Base-by-base conservation (phyloP, 2,329 filamentous ascomycete genomes). In the Macroventuria anomochaeta region DNA sequence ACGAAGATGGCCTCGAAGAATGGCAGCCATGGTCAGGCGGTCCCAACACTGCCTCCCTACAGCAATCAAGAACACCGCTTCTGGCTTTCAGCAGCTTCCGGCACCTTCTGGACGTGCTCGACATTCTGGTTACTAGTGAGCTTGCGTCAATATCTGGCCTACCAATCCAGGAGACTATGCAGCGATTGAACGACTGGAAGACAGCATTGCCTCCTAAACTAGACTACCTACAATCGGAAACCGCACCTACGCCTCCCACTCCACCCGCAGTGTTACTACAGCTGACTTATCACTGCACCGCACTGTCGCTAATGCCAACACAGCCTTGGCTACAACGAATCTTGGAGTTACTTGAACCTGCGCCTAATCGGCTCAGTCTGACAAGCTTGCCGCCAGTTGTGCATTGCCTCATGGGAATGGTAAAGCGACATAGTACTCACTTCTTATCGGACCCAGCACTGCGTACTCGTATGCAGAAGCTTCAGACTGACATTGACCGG, bases 1-100 rank as follows among this genome's bases (percentile, higher is more conserved):
- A 84, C 21, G 86, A 89, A 69, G 85, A 89, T 61, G 86, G 86
- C 1, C 75, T 88, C 17, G 88, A 91, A 64, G 88, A 91, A 74
- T 91, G 88, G 88, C 85, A 88, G 59, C 85, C 86, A 1, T 91
- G 88, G 88, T 79, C 80, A 15, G 83, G 85, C 21, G 78, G 79
- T 54, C 62, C 78, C 51, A 71, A 75, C 74, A 76, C 33, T 29
- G 41, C 51, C 26, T 47, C 52, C n/a, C 48, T 51, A 31, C 55
- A 59, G 31, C 56, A 58, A 26, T 59, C 62, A 36, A 61, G 65
- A 37, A 59, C 60, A 18, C 73, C 73, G 5, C 60, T 80, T 11
- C 75, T 80, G 37, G 74, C 77, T 5, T 65, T 82, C 18, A 85
- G 82, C 63, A 81, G 78, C 5, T 83, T 84, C 64, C 84, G 84